Conservation (phyloP, 129 eudicot genomes). For the Erigeron canadensis region DNA sequence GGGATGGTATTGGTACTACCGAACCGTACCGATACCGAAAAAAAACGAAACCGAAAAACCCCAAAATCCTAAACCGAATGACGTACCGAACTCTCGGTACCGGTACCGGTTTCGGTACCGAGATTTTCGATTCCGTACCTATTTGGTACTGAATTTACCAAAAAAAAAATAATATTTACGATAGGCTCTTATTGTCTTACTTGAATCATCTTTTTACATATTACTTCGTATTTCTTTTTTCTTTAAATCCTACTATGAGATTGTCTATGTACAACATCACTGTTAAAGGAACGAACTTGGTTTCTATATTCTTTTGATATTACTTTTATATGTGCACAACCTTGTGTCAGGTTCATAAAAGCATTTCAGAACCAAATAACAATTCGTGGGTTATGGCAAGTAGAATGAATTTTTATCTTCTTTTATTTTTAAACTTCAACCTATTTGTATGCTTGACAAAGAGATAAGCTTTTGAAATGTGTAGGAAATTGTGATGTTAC, state of each 20-base stretch:
- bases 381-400: constrained; percentile 5
- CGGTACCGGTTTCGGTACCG: too few relatives aligned
- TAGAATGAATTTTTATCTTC: constrained; percentile 12
- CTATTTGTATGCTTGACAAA: not conserved
- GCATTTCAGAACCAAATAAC: constrained; percentile 1
- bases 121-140: too few relatives aligned
- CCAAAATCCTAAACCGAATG: too few relatives aligned
- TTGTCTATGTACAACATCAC: not conserved
- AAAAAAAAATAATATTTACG: too few relatives aligned
- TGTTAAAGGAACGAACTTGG: not conserved
- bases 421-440: not conserved
- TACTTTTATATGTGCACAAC: constrained; percentile 41
- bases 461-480: not conserved
- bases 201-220: not conserved
- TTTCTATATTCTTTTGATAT: constrained; percentile 12
- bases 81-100: too few relatives aligned
- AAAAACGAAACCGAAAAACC: too few relatives aligned
- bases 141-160: too few relatives aligned
- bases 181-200: too few relatives aligned
- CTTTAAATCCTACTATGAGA: not conserved
- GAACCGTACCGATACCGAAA: too few relatives aligned
- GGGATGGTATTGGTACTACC: too few relatives aligned
- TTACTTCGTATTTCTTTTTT: not conserved
- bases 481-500: constrained; percentile 21
- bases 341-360: constrained; percentile 66